Conservation (phyloP, 2,329 filamentous ascomycete species). For the Chaetomium olivaceum region DNA sequence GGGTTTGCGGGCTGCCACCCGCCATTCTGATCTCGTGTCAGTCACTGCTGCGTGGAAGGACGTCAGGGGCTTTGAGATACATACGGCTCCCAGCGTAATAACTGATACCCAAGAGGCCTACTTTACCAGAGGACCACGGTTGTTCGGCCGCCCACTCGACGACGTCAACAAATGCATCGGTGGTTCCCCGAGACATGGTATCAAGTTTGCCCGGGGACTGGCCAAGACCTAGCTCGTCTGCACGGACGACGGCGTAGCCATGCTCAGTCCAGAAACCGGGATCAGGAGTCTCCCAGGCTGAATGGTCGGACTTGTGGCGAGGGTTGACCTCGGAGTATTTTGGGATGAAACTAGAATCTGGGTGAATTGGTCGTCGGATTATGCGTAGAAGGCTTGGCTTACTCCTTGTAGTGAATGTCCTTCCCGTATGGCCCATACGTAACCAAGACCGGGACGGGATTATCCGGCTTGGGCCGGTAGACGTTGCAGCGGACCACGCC, state of each 20-base stretch:
- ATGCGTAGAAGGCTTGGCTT: neutral
- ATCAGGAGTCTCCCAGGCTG: conserved; percentile 61
- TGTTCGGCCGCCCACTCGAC: conserved; percentile 52
- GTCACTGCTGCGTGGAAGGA: neutral
- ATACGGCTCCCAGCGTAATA: conserved; percentile 46
- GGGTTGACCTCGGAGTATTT: conserved; percentile 53
- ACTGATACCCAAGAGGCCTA: conserved; percentile 50
- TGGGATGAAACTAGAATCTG: conserved; percentile 39
- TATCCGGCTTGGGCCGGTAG: conserved; percentile 32
- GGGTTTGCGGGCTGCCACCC: conserved; percentile 49
- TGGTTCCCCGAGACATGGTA: conserved; percentile 51
- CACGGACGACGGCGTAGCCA: conserved; percentile 57
- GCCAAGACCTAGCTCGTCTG: conserved; percentile 51
- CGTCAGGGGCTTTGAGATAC: neutral
- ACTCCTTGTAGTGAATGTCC: conserved; percentile 61
- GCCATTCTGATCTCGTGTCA: conserved; percentile 41
- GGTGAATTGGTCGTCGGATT: neutral
- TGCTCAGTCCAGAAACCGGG: conserved; percentile 57
- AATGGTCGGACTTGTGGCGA: conserved; percentile 54
- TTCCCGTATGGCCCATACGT: conserved; percentile 76
- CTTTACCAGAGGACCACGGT: conserved; percentile 49
- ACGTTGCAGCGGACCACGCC: conserved; percentile 37
- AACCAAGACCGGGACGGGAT: conserved; percentile 57
- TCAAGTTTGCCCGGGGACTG: conserved; percentile 51
- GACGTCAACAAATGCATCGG: conserved; percentile 51